Evolutionary conservation across 2,329 filamentous ascomycete species (phyloP), one percentile per base, ranked within the genome.

Genomic region (Colletotrichum sp.): DNA sequence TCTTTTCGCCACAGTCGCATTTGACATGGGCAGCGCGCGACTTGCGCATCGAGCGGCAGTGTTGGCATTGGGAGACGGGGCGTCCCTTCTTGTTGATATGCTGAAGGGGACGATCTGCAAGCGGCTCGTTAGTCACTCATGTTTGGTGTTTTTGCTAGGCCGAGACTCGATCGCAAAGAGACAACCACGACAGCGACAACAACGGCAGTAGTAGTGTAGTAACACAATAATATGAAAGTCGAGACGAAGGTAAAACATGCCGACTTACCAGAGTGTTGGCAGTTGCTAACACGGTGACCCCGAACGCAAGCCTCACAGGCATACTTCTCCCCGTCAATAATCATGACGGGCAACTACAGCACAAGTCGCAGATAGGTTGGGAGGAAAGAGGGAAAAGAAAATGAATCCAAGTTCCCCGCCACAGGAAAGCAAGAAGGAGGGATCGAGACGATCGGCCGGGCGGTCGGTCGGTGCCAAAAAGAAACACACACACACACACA

Each of bases 11-110:
- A 85, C 97, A 99, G 85, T 98, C 96, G 86, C 97, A 99, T 85
- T 97, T 98, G 81, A 97, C 91, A 85, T 98, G 97, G 77, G 96
- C 95, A 73, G 96, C 93, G 80, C 97, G 95, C 84, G 95, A 96
- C 90, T 98, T 98, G 87, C 97, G 96, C 89, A 98, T 93, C 78
- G 94, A 92, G 83, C 97, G 96, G 87, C 97, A 99, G 87, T 99
- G 97, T 78, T 95, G 91, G 86, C 97, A 99, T 92, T 99, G 97
- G 80, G 97, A 98, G 79, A 98, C 95, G 76, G 97, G 97, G 76
- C 96, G 94, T 81, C 96, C 96, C 88, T 98, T 98, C 85, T 98
- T 98, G 85, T 97, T 97, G 87, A 98, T 98, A 83, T 98, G 95
- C 81, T 95, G 93, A 77, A 98, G 90, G 77, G 94, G 94, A 78